Percentiles rank a stretch among this genome's conserved stretches.
Conservation (phyloP, 2,329 filamentous ascomycete genomes). For the Trichoderma citrinoviride region DNA sequence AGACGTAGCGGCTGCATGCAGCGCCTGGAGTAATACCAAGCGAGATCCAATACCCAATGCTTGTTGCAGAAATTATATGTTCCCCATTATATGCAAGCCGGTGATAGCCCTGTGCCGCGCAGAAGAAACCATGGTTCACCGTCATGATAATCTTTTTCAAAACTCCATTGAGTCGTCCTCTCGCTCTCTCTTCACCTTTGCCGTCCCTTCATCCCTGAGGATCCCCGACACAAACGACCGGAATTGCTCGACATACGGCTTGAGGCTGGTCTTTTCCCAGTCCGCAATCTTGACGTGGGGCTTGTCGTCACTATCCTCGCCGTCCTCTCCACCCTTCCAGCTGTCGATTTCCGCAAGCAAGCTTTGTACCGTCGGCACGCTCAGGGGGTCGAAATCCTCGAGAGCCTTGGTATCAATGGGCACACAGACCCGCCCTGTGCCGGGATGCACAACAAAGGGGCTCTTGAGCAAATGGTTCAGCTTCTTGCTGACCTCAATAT, state of each 20-base stretch:
- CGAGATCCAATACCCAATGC: neutral
- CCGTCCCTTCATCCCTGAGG: constrained; percentile 69
- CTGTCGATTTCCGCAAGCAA: constrained; percentile 82
- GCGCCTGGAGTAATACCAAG: neutral
- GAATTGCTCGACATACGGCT: constrained; percentile 89
- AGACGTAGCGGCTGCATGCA: constrained; percentile 1
- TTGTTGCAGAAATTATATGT: neutral
- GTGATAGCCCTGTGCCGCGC: neutral
- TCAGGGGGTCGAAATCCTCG: constrained; percentile 81
- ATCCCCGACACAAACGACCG: constrained; percentile 73
- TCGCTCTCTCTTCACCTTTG: constrained; percentile 54
- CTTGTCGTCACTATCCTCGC: constrained; percentile 41
- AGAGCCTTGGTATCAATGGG: constrained; percentile 76
- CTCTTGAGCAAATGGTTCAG: constrained; percentile 97
- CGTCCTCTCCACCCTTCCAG: constrained; percentile 58
- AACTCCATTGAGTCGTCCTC: constrained; percentile 55
- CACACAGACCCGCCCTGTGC: constrained; percentile 91
- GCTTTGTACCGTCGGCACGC: constrained; percentile 83
- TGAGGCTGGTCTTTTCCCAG: constrained; percentile 96
- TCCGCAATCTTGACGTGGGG: constrained; percentile 57
- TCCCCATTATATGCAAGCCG: neutral
- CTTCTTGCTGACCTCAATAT: constrained; percentile 97
- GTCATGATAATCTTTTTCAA: constrained; percentile 28
- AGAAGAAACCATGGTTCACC: neutral
- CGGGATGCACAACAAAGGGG: constrained; percentile 93